A percentile compares a stretch with the other conserved stretches of the same genome.
These are phyloP conservation scores for Patellifolia procumbens DNA, from an alignment of 179 eudicot species.

Conservation along the genomic window DNA sequence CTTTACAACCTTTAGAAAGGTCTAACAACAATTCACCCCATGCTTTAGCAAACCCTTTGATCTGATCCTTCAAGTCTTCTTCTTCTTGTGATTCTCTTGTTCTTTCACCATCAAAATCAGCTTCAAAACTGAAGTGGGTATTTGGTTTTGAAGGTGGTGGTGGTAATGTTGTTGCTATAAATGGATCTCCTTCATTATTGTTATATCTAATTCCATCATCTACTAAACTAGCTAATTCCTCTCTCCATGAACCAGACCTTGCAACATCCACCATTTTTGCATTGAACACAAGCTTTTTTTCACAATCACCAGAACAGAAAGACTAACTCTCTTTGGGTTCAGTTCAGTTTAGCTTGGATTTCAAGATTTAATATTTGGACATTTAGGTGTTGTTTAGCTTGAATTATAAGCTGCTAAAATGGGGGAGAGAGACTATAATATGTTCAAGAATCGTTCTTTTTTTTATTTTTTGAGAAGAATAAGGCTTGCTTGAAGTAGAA, in stretches of 20 bases:
- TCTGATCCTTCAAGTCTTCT: constrained; percentile 76
- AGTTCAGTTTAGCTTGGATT: not conserved
- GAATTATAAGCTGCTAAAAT: constrained; percentile 7
- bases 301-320: too few species aligned
- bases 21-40: constrained; percentile 82
- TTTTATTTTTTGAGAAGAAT: not conserved
- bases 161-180: constrained; percentile 13
- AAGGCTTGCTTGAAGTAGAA: constrained; percentile 26
- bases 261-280: constrained; percentile 48
- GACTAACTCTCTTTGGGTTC: too few species aligned
- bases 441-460: not conserved
- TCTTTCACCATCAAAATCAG: constrained; percentile 27
- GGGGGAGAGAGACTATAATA: too few species aligned
- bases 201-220: constrained; percentile 65
- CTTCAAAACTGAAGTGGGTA: constrained; percentile 28
- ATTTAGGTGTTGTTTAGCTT: not conserved
- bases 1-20: constrained; percentile 71
- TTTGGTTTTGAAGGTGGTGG: constrained; percentile 17
- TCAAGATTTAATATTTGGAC: too few species aligned
- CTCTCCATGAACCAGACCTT: constrained; percentile 63
- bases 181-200: constrained; percentile 27
- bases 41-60: constrained; percentile 76
- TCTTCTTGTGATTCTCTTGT: constrained; percentile 47
- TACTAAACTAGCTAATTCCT: constrained; percentile 64
- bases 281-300: not conserved